Percentiles rank a stretch among this genome's conserved stretches.
phyloP scores from a whole-genome alignment of 2,329 filamentous ascomycete species.

The Colletotrichum incanum region DNA sequence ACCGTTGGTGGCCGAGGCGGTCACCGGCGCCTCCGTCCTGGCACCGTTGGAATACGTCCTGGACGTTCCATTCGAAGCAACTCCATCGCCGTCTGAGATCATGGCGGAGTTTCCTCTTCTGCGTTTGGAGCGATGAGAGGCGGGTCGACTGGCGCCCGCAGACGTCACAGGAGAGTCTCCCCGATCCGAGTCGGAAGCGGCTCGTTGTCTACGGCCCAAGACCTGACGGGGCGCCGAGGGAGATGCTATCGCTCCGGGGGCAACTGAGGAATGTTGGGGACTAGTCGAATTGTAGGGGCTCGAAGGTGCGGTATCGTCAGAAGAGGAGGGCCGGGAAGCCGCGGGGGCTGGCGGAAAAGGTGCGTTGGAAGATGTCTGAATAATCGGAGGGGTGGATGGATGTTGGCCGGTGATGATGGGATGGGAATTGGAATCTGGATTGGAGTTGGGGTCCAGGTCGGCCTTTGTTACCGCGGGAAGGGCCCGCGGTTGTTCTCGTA shows the following conservation, averaged over 20 bases:
- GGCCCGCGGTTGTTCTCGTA: constrained; percentile 53
- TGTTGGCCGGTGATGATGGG: constrained; percentile 70
- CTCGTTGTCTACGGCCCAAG: constrained; percentile 71
- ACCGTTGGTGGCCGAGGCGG: constrained; percentile 60
- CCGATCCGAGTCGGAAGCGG: constrained; percentile 57
- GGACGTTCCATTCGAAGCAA: constrained; percentile 67
- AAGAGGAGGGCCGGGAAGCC: constrained; percentile 46
- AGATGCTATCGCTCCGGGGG: constrained; percentile 60
- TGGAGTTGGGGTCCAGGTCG: constrained; percentile 59
- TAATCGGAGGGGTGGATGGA: constrained; percentile 71
- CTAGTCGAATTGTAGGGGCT: constrained; percentile 41
- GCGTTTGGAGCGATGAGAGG: constrained; percentile 56
- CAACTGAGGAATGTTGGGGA: constrained; percentile 49
- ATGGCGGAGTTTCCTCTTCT: constrained; percentile 76
- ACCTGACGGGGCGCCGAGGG: constrained; percentile 56
- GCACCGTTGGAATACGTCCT: constrained; percentile 72
- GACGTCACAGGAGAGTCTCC: constrained; percentile 47
- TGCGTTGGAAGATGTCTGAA: constrained; percentile 64
- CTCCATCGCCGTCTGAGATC: constrained; percentile 71
- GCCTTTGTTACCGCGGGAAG: constrained; percentile 56
- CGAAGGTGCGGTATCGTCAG: constrained; percentile 40
- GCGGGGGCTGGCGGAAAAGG: constrained; percentile 58
- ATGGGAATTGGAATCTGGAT: constrained; percentile 50
- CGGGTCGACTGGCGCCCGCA: constrained; percentile 45
- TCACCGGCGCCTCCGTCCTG: constrained; percentile 58